Conservation (phyloP, 208 protist species). For the Leishmania tropica region DNA sequence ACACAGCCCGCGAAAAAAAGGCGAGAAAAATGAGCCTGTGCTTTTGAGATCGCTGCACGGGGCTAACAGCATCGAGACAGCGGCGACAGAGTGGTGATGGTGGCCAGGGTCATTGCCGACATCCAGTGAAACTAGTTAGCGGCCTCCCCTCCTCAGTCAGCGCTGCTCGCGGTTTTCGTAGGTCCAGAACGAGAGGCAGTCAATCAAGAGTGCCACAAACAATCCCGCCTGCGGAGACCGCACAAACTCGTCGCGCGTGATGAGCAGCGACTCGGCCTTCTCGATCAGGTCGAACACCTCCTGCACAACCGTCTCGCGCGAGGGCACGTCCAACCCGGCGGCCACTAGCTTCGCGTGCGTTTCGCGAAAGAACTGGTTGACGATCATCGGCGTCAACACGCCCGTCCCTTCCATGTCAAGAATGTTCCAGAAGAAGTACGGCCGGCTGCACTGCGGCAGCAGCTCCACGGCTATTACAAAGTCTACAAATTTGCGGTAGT, state of each 20-base stretch:
- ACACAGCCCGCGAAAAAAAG: neutral
- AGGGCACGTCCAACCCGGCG: conserved; percentile 64
- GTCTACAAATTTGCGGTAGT: conserved; percentile 94
- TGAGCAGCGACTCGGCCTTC: conserved; percentile 75
- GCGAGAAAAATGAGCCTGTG: neutral
- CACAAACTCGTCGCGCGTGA: conserved; percentile 89
- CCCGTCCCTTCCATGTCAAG: conserved; percentile 81
- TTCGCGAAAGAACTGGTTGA: conserved; percentile 90
- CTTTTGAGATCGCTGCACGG: neutral
- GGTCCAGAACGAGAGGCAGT: conserved; percentile 90
- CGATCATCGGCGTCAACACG: conserved; percentile 70
- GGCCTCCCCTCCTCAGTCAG: neutral
- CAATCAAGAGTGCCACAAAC: conserved; percentile 86
- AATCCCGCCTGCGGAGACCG: conserved; percentile 74
- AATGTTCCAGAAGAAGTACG: conserved; percentile 90
- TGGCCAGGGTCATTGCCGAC: neutral
- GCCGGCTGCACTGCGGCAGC: conserved; percentile 76
- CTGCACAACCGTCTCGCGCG: conserved; percentile 79
- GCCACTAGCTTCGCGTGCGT: conserved; percentile 82
- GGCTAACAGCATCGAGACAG: neutral
- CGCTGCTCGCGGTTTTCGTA: conserved; percentile 88
- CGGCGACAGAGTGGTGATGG: neutral
- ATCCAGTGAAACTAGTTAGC: neutral
- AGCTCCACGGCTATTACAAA: conserved; percentile 91
- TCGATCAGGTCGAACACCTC: conserved; percentile 93